phyloP scores from a whole-genome alignment of 805 yeast species.

The Saccharomycopsis malanga region DNA sequence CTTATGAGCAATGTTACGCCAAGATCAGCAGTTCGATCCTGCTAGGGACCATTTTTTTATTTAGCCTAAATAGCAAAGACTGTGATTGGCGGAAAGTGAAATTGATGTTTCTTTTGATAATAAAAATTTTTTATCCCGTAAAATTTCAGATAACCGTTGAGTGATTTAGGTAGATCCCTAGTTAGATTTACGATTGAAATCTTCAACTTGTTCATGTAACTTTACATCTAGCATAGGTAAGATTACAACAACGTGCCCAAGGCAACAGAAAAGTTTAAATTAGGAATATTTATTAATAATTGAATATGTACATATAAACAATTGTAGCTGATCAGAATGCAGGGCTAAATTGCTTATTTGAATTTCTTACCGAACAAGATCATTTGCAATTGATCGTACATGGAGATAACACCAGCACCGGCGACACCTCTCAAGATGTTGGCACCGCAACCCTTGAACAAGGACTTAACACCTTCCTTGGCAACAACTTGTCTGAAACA shows the following conservation, averaged over 20 bases:
- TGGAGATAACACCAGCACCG: constrained; percentile 98
- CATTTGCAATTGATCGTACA: constrained; percentile 95
- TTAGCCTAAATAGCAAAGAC: too few relatives aligned
- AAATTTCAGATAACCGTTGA: too few relatives aligned
- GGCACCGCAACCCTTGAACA: constrained; percentile 99
- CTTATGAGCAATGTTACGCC: constrained; percentile 26
- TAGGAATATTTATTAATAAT: background rate
- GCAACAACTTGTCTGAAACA: constrained; percentile 88
- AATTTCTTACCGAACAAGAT: constrained; percentile 94
- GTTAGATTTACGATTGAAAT: too few relatives aligned
- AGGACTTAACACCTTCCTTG: constrained; percentile 87
- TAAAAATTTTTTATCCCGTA: too few relatives aligned
- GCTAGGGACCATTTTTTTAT: constrained; percentile 60
- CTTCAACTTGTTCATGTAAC: too few relatives aligned
- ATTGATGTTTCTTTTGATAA: too few relatives aligned
- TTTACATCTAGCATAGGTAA: too few relatives aligned
- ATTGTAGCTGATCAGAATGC: background rate
- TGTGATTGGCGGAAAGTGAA: too few relatives aligned
- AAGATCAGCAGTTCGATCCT: constrained; percentile 83
- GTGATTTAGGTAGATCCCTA: too few relatives aligned
- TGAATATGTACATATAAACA: background rate
- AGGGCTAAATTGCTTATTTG: constrained; percentile 40
- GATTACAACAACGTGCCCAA: too few relatives aligned
- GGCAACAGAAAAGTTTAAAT: too few relatives aligned
- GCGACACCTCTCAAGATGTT: constrained; percentile 99